Percentiles rank a stretch among this genome's conserved stretches.
These are phyloP conservation scores for Acephala macrosclerotiorum DNA, from an alignment of 2,329 filamentous ascomycete species.

Conservation along the genomic window DNA sequence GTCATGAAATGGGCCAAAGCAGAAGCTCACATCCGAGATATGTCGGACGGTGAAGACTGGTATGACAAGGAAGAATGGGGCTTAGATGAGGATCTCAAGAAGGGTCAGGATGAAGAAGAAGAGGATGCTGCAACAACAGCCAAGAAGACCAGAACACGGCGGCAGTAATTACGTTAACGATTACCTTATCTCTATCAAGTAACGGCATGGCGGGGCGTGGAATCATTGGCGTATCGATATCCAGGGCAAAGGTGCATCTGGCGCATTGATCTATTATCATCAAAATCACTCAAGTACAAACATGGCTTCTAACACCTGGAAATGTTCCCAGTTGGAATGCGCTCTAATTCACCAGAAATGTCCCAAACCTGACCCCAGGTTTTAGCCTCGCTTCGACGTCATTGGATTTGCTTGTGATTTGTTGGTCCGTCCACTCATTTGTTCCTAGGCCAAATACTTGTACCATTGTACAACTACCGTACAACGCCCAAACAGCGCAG, in stretches of 20 bases:
- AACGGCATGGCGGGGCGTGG: neutral
- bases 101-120: constrained; percentile 84
- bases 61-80: constrained; percentile 85
- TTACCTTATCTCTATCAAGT: neutral
- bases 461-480: too few relatives aligned
- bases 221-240: constrained; percentile 8
- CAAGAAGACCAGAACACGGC: constrained; percentile 56
- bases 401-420: constrained; percentile 34
- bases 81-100: constrained; percentile 76
- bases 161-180: constrained; percentile 37
- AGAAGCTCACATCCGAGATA: constrained; percentile 74
- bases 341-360: constrained; percentile 2
- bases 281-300: neutral
- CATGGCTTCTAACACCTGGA: neutral
- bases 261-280: neutral
- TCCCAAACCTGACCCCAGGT: neutral
- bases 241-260: neutral
- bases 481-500: constrained; percentile 8
- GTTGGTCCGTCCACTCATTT: constrained; percentile 10
- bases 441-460: too few relatives aligned
- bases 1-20: constrained; percentile 81
- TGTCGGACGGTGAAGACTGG: constrained; percentile 91
- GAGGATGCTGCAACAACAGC: constrained; percentile 65
- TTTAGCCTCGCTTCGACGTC: constrained; percentile 32
- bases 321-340: neutral